Conservation (phyloP, 202 grass and related monocot genomes). For the Carex arenaria region DNA sequence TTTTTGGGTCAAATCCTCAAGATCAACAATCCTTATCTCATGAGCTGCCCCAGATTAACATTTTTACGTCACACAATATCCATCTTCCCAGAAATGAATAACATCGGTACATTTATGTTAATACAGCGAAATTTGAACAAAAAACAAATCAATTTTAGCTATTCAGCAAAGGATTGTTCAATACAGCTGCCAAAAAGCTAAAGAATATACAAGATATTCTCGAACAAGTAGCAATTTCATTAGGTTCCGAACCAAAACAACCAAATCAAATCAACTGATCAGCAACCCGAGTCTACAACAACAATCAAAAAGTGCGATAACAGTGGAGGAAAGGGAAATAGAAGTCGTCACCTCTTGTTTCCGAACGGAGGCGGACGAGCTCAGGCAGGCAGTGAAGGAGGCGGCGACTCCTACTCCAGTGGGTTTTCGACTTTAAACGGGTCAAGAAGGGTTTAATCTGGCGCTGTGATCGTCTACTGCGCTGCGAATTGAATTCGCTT, state of each 20-base stretch:
- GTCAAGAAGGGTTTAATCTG: background rate
- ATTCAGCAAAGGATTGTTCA: background rate
- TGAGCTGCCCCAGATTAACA: background rate
- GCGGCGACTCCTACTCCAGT: background rate
- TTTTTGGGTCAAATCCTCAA: background rate
- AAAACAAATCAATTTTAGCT: background rate
- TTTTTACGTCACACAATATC: background rate
- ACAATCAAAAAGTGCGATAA: background rate
- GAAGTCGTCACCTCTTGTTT: background rate
- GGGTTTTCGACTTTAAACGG: background rate
- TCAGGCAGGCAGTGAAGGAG: background rate
- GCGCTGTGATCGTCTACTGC: background rate
- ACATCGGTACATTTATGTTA: background rate
- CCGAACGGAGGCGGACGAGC: background rate
- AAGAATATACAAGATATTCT: background rate
- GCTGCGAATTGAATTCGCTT: background rate
- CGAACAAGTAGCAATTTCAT: background rate
- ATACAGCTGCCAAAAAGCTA: background rate
- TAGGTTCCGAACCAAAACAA: background rate
- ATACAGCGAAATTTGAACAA: background rate
- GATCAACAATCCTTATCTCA: background rate
- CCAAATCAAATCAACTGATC: background rate
- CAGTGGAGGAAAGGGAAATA: background rate
- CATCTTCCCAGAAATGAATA: background rate
- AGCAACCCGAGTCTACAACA: background rate